Evolutionary conservation across 2,329 filamentous ascomycete species (phyloP).

Genomic region (Triangularia verruculosa): DNA sequence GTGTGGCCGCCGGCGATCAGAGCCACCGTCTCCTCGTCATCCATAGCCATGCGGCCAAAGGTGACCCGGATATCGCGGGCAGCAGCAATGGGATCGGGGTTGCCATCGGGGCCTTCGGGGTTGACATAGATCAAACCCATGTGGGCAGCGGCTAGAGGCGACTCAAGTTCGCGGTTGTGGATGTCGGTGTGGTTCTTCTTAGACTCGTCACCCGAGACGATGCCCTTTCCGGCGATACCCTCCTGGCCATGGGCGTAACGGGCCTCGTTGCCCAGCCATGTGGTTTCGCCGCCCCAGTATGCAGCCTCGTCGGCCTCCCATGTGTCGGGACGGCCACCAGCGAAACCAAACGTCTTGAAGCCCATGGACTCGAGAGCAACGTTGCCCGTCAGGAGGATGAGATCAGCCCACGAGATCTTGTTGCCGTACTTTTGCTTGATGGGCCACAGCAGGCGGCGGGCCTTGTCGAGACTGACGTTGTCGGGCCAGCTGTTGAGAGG

Average conservation of each 20-base stretch:
- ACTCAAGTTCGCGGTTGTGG: conserved; percentile 63
- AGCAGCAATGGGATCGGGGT: conserved; percentile 66
- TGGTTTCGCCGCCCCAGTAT: conserved; percentile 74
- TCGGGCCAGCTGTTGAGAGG: conserved; percentile 82
- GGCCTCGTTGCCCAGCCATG: conserved; percentile 72
- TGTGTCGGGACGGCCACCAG: conserved; percentile 67
- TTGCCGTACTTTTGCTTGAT: conserved; percentile 83
- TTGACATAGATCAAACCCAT: conserved; percentile 83
- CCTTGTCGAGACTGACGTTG: conserved; percentile 76
- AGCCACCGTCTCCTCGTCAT: conserved; percentile 77
- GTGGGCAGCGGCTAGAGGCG: conserved; percentile 64
- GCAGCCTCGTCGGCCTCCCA: conserved; percentile 74
- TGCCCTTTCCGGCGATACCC: conserved; percentile 39
- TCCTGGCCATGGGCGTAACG: conserved; percentile 58
- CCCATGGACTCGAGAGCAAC: conserved; percentile 76
- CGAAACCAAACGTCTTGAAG: conserved; percentile 70
- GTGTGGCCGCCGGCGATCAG: conserved; percentile 75
- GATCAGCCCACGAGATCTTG: conserved; percentile 78
- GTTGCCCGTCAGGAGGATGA: conserved; percentile 69
- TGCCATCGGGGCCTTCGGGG: conserved; percentile 72
- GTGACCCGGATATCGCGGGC: conserved; percentile 71
- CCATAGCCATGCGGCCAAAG: conserved; percentile 79
- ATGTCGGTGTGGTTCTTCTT: conserved; percentile 46
- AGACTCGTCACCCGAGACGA: conserved; percentile 33
- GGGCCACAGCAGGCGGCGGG: conserved; percentile 73